phyloP scores from a whole-genome alignment of 139 green algal species.

The Chlorella vulgaris region DNA sequence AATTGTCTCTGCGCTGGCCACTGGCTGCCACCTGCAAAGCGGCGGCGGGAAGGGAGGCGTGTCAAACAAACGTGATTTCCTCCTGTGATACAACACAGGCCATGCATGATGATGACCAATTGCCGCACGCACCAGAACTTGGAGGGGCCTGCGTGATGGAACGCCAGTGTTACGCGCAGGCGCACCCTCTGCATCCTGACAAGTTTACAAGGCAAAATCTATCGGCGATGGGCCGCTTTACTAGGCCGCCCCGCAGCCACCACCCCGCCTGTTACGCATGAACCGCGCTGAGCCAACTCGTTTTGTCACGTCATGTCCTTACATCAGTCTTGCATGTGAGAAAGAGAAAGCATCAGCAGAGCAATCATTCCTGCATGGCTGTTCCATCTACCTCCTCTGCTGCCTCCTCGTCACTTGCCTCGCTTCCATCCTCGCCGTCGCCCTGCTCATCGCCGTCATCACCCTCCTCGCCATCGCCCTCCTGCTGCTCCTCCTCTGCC shows the following conservation, averaged over 20 bases:
- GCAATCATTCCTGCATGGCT: no score
- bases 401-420: not conserved
- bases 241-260: no score
- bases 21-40: conserved; percentile 19
- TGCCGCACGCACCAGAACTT: conserved; percentile 32
- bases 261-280: no score
- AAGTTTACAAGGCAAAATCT: not conserved
- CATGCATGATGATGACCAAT: no score
- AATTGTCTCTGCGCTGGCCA: not conserved
- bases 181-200: not conserved
- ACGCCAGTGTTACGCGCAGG: conserved; percentile 6
- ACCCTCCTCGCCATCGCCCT: not conserved
- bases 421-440: not conserved
- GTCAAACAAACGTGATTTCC: not conserved
- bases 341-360: no score
- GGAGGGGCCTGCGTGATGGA: not conserved
- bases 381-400: no score
- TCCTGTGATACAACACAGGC: no score
- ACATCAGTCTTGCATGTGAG: no score
- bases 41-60: not conserved
- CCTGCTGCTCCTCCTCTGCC: not conserved
- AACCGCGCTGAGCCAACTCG: no score
- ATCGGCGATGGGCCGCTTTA: no score
- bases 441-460: not conserved
- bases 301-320: no score